Conservation (phyloP, 2,329 filamentous ascomycete genomes). For the Penicillium expansum region DNA sequence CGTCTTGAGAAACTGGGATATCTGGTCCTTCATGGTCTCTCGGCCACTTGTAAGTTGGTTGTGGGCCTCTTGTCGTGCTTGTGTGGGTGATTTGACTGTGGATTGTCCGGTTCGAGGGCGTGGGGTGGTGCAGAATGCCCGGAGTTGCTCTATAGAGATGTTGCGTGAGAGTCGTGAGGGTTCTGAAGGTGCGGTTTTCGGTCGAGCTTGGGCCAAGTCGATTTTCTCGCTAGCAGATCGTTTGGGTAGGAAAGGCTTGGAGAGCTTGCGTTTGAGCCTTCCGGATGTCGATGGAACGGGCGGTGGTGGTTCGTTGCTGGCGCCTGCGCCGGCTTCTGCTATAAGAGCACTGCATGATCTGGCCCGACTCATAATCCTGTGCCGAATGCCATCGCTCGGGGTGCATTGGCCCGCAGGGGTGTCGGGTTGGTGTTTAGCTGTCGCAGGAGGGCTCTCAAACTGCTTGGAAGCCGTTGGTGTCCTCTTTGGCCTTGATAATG, state of each 20-base stretch:
- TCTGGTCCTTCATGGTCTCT: conserved; percentile 34
- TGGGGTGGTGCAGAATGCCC: conserved; percentile 17
- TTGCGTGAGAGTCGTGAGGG: conserved; percentile 24
- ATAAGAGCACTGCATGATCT: conserved; percentile 26
- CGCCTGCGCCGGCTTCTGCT: conserved; percentile 7
- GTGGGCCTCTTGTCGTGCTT: conserved; percentile 7
- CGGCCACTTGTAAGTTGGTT: conserved; percentile 9
- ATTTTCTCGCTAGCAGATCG: conserved; percentile 18
- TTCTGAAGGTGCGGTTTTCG: conserved; percentile 28
- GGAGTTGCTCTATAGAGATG: conserved; percentile 29
- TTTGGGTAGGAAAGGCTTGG: conserved; percentile 22
- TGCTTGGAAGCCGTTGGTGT: conserved; percentile 11
- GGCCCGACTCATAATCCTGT: conserved; percentile 17
- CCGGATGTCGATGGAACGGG: conserved; percentile 16
- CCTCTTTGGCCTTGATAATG: conserved; percentile 14
- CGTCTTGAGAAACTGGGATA: conserved; percentile 34
- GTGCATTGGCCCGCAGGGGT: conserved; percentile 13
- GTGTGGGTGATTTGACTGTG: conserved; percentile 9
- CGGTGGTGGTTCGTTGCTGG: conserved; percentile 2
- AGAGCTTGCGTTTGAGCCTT: conserved; percentile 26
- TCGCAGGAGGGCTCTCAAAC: conserved; percentile 5
- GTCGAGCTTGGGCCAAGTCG: conserved; percentile 16
- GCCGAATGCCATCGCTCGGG: conserved; percentile 13
- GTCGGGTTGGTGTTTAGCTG: conserved; percentile 20
- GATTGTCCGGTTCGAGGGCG: conserved; percentile 20